Evolutionary conservation across 2,329 filamentous ascomycete genomes (phyloP).

Genomic region (Paecilomyces niveus): DNA sequence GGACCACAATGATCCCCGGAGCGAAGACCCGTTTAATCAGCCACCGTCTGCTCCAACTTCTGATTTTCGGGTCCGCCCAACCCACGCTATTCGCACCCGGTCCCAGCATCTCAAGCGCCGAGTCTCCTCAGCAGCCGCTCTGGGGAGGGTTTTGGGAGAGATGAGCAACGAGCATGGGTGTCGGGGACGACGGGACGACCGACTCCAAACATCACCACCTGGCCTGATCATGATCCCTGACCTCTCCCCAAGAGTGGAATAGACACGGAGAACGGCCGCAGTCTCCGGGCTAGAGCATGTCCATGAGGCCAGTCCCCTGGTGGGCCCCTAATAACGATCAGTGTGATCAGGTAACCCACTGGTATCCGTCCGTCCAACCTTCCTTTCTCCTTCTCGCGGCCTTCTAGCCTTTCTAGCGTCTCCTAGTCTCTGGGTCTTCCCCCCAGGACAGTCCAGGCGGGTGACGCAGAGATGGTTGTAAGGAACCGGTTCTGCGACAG

Average conservation of each 20-base stretch:
- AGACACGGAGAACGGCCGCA: neutral
- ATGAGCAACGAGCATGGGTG: neutral
- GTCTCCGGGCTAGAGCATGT: neutral
- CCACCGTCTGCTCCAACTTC: neutral
- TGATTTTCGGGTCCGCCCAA: neutral
- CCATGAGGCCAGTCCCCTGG: neutral
- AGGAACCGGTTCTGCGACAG: neutral
- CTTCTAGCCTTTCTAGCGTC: slow-evolving; percentile 7
- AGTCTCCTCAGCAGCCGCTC: neutral
- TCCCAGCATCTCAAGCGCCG: neutral
- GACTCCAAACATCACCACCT: neutral
- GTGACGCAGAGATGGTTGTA: neutral
- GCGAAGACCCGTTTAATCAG: neutral
- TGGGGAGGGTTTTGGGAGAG: neutral
- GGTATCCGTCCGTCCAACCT: neutral
- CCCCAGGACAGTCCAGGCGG: neutral
- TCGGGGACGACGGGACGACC: neutral
- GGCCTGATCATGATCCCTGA: neutral
- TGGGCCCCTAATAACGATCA: slow-evolving; percentile 2
- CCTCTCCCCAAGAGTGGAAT: neutral
- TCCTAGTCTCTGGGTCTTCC: slow-evolving; percentile 1
- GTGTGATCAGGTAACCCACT: slow-evolving; percentile 1
- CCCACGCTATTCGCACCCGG: neutral
- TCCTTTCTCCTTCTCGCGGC: slow-evolving; percentile 1
- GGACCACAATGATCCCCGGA: neutral